Conservation (phyloP, 2,329 filamentous ascomycete genomes). For the Colletotrichum caudatum region DNA sequence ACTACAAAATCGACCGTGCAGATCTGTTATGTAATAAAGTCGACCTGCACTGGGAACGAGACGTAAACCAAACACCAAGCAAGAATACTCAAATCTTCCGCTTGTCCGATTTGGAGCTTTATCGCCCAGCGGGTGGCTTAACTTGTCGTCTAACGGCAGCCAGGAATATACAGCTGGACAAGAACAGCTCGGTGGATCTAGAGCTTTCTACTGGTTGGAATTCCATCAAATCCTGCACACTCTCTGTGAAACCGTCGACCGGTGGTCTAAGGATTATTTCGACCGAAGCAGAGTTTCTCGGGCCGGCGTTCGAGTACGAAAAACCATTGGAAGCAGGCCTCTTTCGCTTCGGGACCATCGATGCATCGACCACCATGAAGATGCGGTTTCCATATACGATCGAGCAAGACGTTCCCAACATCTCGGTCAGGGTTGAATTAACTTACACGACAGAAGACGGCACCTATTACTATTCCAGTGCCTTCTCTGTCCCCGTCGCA, state of each 20-base stretch:
- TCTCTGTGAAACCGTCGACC: constrained; percentile 73
- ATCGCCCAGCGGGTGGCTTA: constrained; percentile 76
- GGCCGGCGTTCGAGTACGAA: constrained; percentile 56
- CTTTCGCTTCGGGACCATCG: constrained; percentile 63
- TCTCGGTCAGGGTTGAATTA: constrained; percentile 82
- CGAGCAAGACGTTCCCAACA: constrained; percentile 78
- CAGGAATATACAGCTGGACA: constrained; percentile 81
- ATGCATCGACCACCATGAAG: constrained; percentile 60
- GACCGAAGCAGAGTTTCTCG: constrained; percentile 66
- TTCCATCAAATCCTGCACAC: constrained; percentile 67
- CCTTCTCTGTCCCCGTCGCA: constrained; percentile 75
- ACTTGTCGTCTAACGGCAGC: constrained; percentile 75
- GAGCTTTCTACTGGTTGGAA: constrained; percentile 82
- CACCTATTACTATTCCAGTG: constrained; percentile 72
- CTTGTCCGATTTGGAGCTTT: constrained; percentile 76
- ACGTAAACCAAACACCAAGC: constrained; percentile 60
- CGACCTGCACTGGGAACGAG: constrained; percentile 73
- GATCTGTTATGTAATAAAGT: constrained; percentile 74
- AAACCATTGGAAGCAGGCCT: constrained; percentile 66
- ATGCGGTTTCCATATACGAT: constrained; percentile 85
- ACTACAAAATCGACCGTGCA: constrained; percentile 80
- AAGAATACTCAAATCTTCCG: constrained; percentile 65
- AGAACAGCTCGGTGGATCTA: constrained; percentile 81
- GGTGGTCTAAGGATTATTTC: constrained; percentile 74
- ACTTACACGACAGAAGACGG: constrained; percentile 77